A percentile compares a stretch with the other conserved stretches of the same genome.
Evolutionary conservation across 1,284 basidiomycete species (phyloP).

Genomic region (Naganishia sp.): DNA sequence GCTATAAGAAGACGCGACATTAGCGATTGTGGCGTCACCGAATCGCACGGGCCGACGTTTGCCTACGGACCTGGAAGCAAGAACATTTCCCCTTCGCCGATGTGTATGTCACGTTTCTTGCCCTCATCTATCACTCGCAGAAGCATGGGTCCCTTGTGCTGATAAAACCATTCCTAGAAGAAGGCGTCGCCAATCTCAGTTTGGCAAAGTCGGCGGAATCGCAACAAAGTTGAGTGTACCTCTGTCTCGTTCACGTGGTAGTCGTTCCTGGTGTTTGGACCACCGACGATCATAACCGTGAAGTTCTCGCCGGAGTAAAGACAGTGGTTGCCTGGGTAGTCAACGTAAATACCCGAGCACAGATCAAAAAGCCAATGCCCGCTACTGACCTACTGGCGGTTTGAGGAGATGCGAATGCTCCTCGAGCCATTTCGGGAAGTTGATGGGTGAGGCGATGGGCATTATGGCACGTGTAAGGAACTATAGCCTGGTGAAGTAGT

Average conservation of each 20-base stretch:
- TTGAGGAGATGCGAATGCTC: conserved; percentile 75
- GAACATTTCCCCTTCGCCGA: conserved; percentile 96
- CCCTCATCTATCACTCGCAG: conserved; percentile 83
- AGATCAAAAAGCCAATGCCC: too few species aligned
- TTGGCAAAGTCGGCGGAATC: not conserved
- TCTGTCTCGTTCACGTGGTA: conserved; percentile 94
- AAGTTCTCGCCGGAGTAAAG: conserved; percentile 81
- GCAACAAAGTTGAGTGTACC: conserved; percentile 51
- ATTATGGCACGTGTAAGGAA: not conserved
- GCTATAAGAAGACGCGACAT: conserved; percentile 56
- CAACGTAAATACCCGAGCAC: too few species aligned
- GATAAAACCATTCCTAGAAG: conserved; percentile 91
- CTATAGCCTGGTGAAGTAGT: not conserved
- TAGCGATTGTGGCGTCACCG: not conserved
- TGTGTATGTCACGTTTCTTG: conserved; percentile 81
- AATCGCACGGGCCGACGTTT: not conserved
- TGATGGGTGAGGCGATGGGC: conserved; percentile 60
- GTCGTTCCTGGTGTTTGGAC: conserved; percentile 87
- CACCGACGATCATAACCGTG: conserved; percentile 87
- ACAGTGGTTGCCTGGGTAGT: conserved; percentile 68
- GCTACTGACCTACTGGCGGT: conserved; percentile 70
- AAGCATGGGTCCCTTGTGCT: conserved; percentile 87
- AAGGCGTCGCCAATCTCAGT: not conserved
- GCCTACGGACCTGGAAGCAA: conserved; percentile 73
- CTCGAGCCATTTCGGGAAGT: conserved; percentile 79